Evolutionary conservation across 495 filamentous ascomycete species (phyloP).

Genomic region (Immersiella caudata): DNA sequence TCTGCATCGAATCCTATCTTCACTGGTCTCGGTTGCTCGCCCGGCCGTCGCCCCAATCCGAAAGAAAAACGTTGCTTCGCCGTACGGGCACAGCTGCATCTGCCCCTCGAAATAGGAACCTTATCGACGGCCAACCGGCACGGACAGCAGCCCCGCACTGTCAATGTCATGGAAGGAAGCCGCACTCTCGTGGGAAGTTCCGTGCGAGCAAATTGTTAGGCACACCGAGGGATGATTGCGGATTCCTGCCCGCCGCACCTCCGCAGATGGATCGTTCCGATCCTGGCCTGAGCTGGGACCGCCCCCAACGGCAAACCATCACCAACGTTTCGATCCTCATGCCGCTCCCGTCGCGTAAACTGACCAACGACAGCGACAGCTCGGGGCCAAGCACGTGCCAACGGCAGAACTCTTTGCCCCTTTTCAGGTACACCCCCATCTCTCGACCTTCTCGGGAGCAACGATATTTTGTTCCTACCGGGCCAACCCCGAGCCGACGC

Average conservation of each 20-base stretch:
- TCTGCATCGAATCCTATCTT: neutral
- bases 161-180: neutral
- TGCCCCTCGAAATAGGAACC: slow-evolving; percentile 1
- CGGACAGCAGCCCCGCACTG: neutral
- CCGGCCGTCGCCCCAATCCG: neutral
- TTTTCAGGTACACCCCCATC: neutral
- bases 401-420: neutral
- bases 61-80: neutral
- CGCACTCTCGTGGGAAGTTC: neutral
- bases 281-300: neutral
- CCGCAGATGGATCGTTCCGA: neutral
- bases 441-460: neutral
- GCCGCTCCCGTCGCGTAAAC: neutral
- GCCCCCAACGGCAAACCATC: neutral
- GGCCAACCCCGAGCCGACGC: neutral
- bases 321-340: neutral
- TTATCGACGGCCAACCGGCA: neutral
- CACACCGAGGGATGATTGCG: neutral
- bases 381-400: neutral
- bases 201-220: neutral
- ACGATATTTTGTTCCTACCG: neutral
- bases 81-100: neutral
- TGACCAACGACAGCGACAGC: neutral
- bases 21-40: neutral
- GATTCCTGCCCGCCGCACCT: neutral